These are phyloP conservation scores for Tylopilus sp. DNA, from an alignment of 1,284 basidiomycete genomes.

Conservation along the genomic window DNA sequence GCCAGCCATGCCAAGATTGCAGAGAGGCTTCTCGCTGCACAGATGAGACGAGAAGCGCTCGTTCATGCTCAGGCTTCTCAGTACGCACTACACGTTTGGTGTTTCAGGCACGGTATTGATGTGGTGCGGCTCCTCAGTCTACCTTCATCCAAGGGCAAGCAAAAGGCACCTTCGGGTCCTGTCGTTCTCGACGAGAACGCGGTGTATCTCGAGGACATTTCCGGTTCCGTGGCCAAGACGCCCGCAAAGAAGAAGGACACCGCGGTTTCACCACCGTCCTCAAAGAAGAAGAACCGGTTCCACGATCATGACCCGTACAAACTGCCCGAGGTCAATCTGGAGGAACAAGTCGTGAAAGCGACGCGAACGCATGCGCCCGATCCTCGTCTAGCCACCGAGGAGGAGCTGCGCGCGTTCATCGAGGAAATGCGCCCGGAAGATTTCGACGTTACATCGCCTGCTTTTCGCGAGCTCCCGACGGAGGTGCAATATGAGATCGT, in stretches of 20 bases:
- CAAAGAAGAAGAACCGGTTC: constrained; percentile 56
- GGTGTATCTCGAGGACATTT: constrained; percentile 85
- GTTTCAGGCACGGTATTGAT: constrained; percentile 5
- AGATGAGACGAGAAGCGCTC: constrained; percentile 88
- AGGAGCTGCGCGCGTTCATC: constrained; percentile 86
- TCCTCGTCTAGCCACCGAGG: constrained; percentile 90
- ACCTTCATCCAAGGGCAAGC: constrained; percentile 39
- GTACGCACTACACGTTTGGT: constrained; percentile 28
- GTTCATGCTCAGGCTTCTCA: constrained; percentile 55
- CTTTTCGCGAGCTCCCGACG: constrained; percentile 91
- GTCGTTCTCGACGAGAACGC: constrained; percentile 60
- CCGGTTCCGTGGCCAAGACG: constrained; percentile 52
- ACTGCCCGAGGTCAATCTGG: constrained; percentile 71
- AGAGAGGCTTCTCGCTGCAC: constrained; percentile 90
- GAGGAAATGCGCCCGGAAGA: constrained; percentile 92
- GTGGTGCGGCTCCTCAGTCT: constrained; percentile 11
- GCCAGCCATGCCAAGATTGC: constrained; percentile 81
- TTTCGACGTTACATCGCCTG: constrained; percentile 82
- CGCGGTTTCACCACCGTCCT: constrained; percentile 45
- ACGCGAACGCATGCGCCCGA: constrained; percentile 65
- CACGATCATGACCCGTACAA: constrained; percentile 82
- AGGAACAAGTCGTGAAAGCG: constrained; percentile 55
- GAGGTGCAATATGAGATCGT: constrained; percentile 99
- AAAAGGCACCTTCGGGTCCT: constrained; percentile 40
- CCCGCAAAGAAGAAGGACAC: constrained; percentile 41